Conservation (phyloP, 768 basidiomycete genomes). For the Pleurotus salmoneostramineus region DNA sequence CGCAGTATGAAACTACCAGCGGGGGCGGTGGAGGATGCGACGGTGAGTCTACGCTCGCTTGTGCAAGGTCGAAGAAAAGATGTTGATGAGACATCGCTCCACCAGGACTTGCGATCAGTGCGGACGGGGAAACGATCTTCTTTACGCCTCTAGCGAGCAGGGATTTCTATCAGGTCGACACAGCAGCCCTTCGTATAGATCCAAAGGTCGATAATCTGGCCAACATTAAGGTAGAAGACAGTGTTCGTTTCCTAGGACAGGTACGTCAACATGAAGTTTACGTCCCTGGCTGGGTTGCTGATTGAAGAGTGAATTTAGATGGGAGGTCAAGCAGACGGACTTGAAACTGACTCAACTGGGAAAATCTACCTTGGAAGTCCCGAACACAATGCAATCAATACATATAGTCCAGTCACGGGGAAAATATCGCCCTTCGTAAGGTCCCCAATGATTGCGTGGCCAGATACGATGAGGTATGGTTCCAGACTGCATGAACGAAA, state of each 20-base stretch:
- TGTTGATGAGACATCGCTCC: not conserved
- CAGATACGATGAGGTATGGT: not conserved
- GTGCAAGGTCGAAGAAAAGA: not conserved
- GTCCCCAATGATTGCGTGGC: slow-evolving; percentile 13
- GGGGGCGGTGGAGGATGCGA: slow-evolving; percentile 10
- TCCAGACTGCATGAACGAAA: not conserved
- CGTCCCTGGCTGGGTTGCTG: not conserved
- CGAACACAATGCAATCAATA: slow-evolving; percentile 15
- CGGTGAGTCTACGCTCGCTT: not conserved
- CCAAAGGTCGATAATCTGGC: slow-evolving; percentile 9
- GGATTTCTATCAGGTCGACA: slow-evolving; percentile 11
- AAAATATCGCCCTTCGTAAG: slow-evolving; percentile 12
- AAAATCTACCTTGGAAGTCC: slow-evolving; percentile 14
- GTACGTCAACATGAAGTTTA: not conserved
- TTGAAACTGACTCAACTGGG: slow-evolving; percentile 13
- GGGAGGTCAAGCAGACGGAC: slow-evolving; percentile 8
- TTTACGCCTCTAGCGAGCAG: slow-evolving; percentile 11
- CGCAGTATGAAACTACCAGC: slow-evolving; percentile 10
- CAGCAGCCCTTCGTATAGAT: slow-evolving; percentile 9
- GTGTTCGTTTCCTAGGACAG: slow-evolving; percentile 12
- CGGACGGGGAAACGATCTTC: slow-evolving; percentile 11
- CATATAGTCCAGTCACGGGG: slow-evolving; percentile 12
- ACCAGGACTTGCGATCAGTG: slow-evolving; percentile 1
- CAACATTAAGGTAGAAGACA: slow-evolving; percentile 9
- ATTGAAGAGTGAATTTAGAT: not conserved